Conservation (phyloP, 768 basidiomycete genomes). For the Coprinopsis cinerea region DNA sequence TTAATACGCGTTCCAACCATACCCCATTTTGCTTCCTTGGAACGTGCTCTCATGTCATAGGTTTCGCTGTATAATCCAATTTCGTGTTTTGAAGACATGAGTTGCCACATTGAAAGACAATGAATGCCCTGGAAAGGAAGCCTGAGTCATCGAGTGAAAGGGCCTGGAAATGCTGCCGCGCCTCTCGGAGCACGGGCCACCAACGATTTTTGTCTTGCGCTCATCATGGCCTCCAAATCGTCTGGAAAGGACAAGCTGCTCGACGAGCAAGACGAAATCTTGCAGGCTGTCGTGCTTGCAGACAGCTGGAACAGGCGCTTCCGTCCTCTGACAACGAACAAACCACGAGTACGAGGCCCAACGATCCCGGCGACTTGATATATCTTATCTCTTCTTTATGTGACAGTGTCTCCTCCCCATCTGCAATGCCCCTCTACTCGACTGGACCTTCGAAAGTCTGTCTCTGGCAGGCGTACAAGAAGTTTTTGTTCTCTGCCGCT, state of each 20-base stretch:
- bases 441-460: slow-evolving; percentile 96
- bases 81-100: slow-evolving; percentile 27
- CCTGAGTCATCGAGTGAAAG: background rate
- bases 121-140: background rate
- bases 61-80: slow-evolving; percentile 53
- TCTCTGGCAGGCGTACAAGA: slow-evolving; percentile 94
- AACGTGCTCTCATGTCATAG: slow-evolving; percentile 53
- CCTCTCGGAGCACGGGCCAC: background rate
- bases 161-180: background rate
- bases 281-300: slow-evolving; percentile 93
- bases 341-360: slow-evolving; percentile 65
- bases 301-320: slow-evolving; percentile 96
- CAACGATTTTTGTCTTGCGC: slow-evolving; percentile 12
- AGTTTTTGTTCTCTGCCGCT: slow-evolving; percentile 92
- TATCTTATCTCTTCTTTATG: slow-evolving; percentile 12
- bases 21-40: slow-evolving; percentile 54
- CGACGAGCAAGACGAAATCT: slow-evolving; percentile 73
- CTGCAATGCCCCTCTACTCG: slow-evolving; percentile 88
- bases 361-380: slow-evolving; percentile 15
- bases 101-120: background rate
- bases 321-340: slow-evolving; percentile 79
- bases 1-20: slow-evolving; percentile 69
- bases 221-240: slow-evolving; percentile 62
- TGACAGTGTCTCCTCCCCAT: slow-evolving; percentile 84
- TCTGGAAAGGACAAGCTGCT: slow-evolving; percentile 58